Base-by-base conservation (phyloP, 1,284 basidiomycete species). In the Amylostereum areolatum region DNA sequence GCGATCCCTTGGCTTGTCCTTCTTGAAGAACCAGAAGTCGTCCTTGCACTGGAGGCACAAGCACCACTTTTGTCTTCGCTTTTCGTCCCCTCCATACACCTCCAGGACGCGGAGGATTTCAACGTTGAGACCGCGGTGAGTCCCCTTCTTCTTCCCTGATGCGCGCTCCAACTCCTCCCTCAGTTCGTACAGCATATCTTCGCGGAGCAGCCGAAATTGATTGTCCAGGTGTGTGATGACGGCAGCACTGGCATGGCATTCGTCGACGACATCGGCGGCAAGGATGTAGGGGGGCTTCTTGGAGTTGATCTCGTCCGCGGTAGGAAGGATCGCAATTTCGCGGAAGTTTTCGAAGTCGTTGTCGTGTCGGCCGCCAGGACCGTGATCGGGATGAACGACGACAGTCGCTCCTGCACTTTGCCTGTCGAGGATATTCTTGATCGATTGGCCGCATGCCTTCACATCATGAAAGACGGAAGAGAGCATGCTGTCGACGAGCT, bases 131-230 rank as follows among this genome's bases (percentile, higher is more conserved):
- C 75, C 74, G 3, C 74, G 66, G 43, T 66, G 69, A 8, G 62
- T 54, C 0, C 76, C 75, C 49, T 74, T 74, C 59, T 77, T 80
- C 62, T 68, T 67, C 7, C 66, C 66, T 2, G 66, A 52, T 1
- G 66, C 68, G 11, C 74, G 66, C 43, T 73, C 68, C 5, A 83
- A 55, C 54, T 84, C 83, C 24, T 85, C 83, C 27, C 71, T 70
- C 59, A 85, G 70, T 56, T 85, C 81, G 53, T 74, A 67, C 2
- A 85, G 52, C 78, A 85, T 81, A 48, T 85, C 83, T 56, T 85
- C 83, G 2, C 83, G 65, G 8, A 83, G 60, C 7, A 85, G 65
- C 6, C 83, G 74, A 56, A 81, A 85, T 49, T 81, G 80, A 49
- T 82, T 83, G 53, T 85, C 83, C 5, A 85, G 64, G 53, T 84